phyloP scores from a whole-genome alignment of 352 stramenopile genomes.

The Phytopythium sindhum region DNA sequence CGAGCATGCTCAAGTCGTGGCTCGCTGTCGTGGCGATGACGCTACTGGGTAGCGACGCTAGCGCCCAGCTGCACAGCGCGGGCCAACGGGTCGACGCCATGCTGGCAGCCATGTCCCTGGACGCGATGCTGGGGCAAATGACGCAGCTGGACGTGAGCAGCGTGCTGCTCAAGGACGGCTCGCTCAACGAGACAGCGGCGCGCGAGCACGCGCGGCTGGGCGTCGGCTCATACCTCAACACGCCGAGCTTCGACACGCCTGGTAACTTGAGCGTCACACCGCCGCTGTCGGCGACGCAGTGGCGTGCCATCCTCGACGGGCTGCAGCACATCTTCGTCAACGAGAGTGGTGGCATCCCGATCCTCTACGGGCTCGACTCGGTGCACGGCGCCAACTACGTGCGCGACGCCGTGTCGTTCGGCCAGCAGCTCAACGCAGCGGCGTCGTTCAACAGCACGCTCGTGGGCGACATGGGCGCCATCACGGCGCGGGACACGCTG shows the following conservation, averaged over 20 bases:
- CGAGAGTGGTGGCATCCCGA: slow-evolving; percentile 45
- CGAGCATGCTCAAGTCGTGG: background rate
- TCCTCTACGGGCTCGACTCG: slow-evolving; percentile 89
- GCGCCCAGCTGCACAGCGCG: background rate
- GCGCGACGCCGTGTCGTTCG: slow-evolving; percentile 75
- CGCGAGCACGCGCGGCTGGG: slow-evolving; percentile 71
- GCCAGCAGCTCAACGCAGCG: slow-evolving; percentile 86
- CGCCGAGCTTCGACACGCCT: slow-evolving; percentile 27
- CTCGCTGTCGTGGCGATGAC: background rate
- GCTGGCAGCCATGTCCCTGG: slow-evolving; percentile 17
- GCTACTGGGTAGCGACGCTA: background rate
- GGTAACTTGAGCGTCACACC: slow-evolving; percentile 9
- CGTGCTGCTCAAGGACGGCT: slow-evolving; percentile 62
- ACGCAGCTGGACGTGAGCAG: slow-evolving; percentile 87
- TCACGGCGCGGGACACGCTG: slow-evolving; percentile 81
- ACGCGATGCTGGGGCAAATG: slow-evolving; percentile 87
- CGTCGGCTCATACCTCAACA: slow-evolving; percentile 90
- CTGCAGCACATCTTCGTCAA: slow-evolving; percentile 78
- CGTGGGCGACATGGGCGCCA: slow-evolving; percentile 54
- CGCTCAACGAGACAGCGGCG: slow-evolving; percentile 59
- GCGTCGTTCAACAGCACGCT: slow-evolving; percentile 86
- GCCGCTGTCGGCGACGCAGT: slow-evolving; percentile 31
- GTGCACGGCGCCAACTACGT: slow-evolving; percentile 91
- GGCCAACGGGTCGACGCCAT: slow-evolving; percentile 18
- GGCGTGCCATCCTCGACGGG: slow-evolving; percentile 58